These are phyloP conservation scores for Chaetomium cochliodes DNA, from an alignment of 495 filamentous ascomycete genomes.

Conservation along the genomic window DNA sequence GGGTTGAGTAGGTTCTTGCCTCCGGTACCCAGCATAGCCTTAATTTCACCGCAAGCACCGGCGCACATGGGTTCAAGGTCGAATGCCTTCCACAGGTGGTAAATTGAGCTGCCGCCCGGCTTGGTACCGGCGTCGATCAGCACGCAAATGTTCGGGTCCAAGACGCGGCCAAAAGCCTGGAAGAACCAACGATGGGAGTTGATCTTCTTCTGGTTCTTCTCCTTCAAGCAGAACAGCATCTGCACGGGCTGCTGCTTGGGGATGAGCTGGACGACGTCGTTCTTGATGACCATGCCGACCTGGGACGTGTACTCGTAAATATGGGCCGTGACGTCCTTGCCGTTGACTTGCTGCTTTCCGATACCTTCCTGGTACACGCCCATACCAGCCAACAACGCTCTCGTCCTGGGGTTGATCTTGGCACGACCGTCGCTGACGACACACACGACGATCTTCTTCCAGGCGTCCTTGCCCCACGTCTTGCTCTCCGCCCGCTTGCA, in stretches of 20 bases:
- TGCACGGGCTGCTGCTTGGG: constrained; percentile 81
- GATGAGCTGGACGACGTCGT: constrained; percentile 79
- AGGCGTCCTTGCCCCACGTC: constrained; percentile 97
- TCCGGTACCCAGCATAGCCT: constrained; percentile 88
- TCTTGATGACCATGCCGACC: constrained; percentile 81
- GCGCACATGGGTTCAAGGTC: constrained; percentile 96
- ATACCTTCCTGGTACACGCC: constrained; percentile 98
- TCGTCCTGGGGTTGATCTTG: constrained; percentile 93
- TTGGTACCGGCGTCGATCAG: constrained; percentile 95
- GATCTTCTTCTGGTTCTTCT: constrained; percentile 99
- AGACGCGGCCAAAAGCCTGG: constrained; percentile 88
- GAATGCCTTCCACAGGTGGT: constrained; percentile 97
- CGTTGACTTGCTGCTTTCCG: constrained; percentile 96
- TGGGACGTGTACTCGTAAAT: constrained; percentile 99
- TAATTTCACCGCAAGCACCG: constrained; percentile 98
- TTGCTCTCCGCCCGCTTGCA: constrained; percentile 85
- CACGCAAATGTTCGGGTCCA: constrained; percentile 95
- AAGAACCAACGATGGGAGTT: constrained; percentile 99
- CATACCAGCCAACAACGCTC: constrained; percentile 85
- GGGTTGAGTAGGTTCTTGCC: constrained; percentile 91
- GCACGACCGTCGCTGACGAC: constrained; percentile 97
- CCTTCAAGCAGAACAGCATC: constrained; percentile 98
- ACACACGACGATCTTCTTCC: constrained; percentile 99
- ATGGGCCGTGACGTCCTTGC: constrained; percentile 95
- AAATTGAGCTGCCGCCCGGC: constrained; percentile 89